Evolutionary conservation across 345 rosid genomes (phyloP).

Genomic region (Hibiscus tridactylites): DNA sequence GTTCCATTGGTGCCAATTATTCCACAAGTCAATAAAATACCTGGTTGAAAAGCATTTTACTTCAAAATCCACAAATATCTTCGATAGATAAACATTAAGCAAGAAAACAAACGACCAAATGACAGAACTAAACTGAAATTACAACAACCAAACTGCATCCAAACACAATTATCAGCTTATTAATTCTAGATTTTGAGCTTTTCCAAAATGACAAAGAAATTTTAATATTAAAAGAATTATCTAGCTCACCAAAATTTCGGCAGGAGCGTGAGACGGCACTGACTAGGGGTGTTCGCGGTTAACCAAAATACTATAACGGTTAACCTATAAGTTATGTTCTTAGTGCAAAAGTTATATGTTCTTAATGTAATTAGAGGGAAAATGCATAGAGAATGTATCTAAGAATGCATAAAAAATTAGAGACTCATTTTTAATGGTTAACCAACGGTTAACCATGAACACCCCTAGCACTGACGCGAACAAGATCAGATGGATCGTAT

Average conservation of each 20-base stretch:
- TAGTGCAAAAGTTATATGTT: too few relatives aligned
- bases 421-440: too few relatives aligned
- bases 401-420: too few relatives aligned
- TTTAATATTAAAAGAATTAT: not conserved
- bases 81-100: not conserved
- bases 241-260: conserved; percentile 56
- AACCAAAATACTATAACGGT: too few relatives aligned
- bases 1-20: not conserved
- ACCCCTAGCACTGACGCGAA: conserved; percentile 47
- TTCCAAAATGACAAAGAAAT: not conserved
- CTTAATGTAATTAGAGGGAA: too few relatives aligned
- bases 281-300: too few relatives aligned
- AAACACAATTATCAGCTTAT: not conserved
- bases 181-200: not conserved
- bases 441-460: too few relatives aligned
- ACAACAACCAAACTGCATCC: not conserved
- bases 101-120: not conserved
- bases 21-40: not conserved
- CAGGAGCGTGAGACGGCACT: conserved; percentile 59
- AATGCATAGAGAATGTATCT: too few relatives aligned
- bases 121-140: not conserved
- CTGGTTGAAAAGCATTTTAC: not conserved
- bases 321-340: too few relatives aligned
- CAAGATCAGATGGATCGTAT: conserved; percentile 55
- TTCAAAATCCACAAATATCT: not conserved